phyloP scores from a whole-genome alignment of 2,329 filamentous ascomycete genomes.

The Basipetospora chlamydospora region DNA sequence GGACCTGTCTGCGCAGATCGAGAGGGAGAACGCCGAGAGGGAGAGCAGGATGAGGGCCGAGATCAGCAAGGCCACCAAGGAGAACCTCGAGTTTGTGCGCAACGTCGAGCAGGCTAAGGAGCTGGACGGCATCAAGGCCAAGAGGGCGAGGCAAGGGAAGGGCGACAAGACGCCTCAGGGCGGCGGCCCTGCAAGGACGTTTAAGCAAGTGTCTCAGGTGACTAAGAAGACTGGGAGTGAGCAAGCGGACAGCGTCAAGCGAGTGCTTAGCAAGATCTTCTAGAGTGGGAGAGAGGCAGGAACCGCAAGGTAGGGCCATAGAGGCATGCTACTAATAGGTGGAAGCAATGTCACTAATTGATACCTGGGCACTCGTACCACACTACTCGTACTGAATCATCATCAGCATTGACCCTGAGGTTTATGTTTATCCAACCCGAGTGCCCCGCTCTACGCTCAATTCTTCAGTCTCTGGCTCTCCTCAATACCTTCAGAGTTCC shows the following conservation, averaged over 20 bases:
- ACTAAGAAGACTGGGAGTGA: slow-evolving; percentile 31
- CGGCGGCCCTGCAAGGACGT: slow-evolving; percentile 19
- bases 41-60: slow-evolving; percentile 63
- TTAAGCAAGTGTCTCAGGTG: slow-evolving; percentile 51
- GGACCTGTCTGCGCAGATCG: slow-evolving; percentile 60
- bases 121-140: slow-evolving; percentile 56
- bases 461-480: too few species aligned
- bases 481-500: too few species aligned
- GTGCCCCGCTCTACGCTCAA: too few species aligned
- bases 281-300: slow-evolving; percentile 15
- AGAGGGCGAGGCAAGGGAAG: slow-evolving; percentile 28
- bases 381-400: too few species aligned
- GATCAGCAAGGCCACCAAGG: slow-evolving; percentile 58
- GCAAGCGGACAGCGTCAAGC: slow-evolving; percentile 37
- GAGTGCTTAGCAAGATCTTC: slow-evolving; percentile 52
- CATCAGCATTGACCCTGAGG: too few species aligned
- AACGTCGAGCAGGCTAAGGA: slow-evolving; percentile 73
- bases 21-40: slow-evolving; percentile 67
- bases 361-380: too few species aligned
- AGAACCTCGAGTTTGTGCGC: slow-evolving; percentile 68
- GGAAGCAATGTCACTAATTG: too few species aligned
- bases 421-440: too few species aligned
- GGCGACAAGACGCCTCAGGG: slow-evolving; percentile 9
- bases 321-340: too few species aligned
- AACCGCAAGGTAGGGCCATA: neutral